Conservation (phyloP, 164 flowering plant genomes). For the Protea cynaroides region DNA sequence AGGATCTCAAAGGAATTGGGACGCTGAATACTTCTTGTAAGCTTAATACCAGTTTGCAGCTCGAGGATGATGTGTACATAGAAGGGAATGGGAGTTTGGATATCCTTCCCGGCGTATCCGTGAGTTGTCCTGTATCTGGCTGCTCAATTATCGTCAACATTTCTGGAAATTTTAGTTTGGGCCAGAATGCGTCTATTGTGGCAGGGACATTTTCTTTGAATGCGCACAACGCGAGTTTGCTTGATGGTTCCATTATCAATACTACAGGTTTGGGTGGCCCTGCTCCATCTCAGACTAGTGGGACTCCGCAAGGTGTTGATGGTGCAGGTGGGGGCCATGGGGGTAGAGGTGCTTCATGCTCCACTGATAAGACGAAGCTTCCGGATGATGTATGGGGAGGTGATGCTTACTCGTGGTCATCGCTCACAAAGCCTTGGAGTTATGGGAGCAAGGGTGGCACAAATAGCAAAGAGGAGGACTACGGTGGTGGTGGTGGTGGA, state of each 20-base stretch:
- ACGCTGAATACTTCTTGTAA: slow-evolving; percentile 50
- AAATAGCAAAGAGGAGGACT: slow-evolving; percentile 49
- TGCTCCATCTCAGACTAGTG: slow-evolving; percentile 68
- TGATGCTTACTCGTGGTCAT: slow-evolving; percentile 72
- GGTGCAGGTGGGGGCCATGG: slow-evolving; percentile 95
- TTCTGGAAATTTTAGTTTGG: slow-evolving; percentile 45
- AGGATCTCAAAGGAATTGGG: slow-evolving; percentile 55
- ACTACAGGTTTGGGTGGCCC: slow-evolving; percentile 59
- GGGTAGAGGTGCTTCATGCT: slow-evolving; percentile 85
- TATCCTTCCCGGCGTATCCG: slow-evolving; percentile 42
- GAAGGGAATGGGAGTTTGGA: slow-evolving; percentile 55
- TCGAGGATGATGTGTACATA: slow-evolving; percentile 45
- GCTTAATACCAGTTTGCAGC: slow-evolving; percentile 36
- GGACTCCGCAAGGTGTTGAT: slow-evolving; percentile 58
- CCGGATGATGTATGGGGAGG: slow-evolving; percentile 95
- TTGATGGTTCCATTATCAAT: slow-evolving; percentile 43
- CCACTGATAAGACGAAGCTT: slow-evolving; percentile 45
- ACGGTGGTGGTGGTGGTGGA: slow-evolving; percentile 88
- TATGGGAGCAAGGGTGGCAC: slow-evolving; percentile 86
- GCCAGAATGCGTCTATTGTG: slow-evolving; percentile 32
- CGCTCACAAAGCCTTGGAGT: slow-evolving; percentile 46
- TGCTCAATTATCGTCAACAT: slow-evolving; percentile 50
- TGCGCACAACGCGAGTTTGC: slow-evolving; percentile 38
- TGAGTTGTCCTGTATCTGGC: slow-evolving; percentile 45
- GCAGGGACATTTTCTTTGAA: slow-evolving; percentile 43